Evolutionary conservation across 2,329 filamentous ascomycete genomes (phyloP).

Genomic region (Penicillium sp.): DNA sequence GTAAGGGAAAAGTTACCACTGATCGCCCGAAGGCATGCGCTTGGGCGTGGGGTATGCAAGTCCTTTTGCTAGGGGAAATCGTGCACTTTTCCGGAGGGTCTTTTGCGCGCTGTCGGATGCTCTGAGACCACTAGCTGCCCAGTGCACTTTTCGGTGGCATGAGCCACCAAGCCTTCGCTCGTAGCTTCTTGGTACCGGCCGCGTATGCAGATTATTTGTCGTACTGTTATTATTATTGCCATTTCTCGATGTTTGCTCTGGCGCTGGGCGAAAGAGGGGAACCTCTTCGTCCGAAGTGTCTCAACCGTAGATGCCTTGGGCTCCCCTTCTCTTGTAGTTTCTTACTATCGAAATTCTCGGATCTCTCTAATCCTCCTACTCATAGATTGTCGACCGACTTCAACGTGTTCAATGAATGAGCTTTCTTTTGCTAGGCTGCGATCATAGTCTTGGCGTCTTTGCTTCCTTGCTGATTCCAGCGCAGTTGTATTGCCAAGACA

Average conservation of each 20-base stretch:
- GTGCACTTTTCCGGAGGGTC: conserved; percentile 12
- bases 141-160: conserved; percentile 19
- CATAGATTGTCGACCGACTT: too few species aligned
- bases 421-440: neutral
- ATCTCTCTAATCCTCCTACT: too few species aligned
- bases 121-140: conserved; percentile 19
- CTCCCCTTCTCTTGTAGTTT: neutral
- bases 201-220: conserved; percentile 8
- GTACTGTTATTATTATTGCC: neutral
- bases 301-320: neutral
- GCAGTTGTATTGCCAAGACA: conserved; percentile 10
- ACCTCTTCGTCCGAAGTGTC: neutral
- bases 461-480: conserved; percentile 10
- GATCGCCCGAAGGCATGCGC: conserved; percentile 23
- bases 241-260: neutral
- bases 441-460: conserved; percentile 9
- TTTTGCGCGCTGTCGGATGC: neutral
- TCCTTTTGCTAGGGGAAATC: conserved; percentile 21
- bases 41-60: conserved; percentile 28
- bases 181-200: conserved; percentile 9
- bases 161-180: conserved; percentile 18
- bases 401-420: neutral
- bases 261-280: neutral
- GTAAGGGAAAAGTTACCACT: conserved; percentile 17
- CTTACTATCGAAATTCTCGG: too few species aligned